These are phyloP conservation scores for Chimonanthus praecox DNA, from an alignment of 164 flowering plant genomes.

Conservation along the genomic window DNA sequence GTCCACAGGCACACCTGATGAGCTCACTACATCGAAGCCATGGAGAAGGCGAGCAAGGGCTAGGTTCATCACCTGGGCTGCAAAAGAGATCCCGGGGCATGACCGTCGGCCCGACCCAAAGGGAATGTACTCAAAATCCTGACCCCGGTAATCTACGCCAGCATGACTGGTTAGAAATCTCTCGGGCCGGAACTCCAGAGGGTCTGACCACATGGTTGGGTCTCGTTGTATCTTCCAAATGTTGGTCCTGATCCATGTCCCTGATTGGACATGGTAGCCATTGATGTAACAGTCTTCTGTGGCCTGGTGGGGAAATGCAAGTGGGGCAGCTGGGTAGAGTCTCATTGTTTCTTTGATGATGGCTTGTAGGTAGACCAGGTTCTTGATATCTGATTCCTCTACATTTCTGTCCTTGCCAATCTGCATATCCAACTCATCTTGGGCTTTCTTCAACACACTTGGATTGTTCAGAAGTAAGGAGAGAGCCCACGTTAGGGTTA, in stretches of 20 bases:
- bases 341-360: constrained; percentile 12
- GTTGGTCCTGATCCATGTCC: constrained; percentile 8
- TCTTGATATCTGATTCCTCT: constrained; percentile 3
- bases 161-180: constrained; percentile 6
- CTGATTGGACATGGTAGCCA: constrained; percentile 2
- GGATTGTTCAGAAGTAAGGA: constrained; percentile 25
- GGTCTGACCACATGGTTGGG: constrained; percentile 11
- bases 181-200: constrained; percentile 10
- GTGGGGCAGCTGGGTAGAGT: constrained; percentile 3
- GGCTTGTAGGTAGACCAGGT: constrained; percentile 12
- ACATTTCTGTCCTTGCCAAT: constrained; percentile 10
- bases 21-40: constrained; percentile 5
- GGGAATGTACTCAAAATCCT: constrained; percentile 55
- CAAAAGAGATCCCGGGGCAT: constrained; percentile 64
- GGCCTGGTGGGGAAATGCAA: not conserved
- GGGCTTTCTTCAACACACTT: not conserved
- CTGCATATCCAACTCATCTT: constrained; percentile 5
- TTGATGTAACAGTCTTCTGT: constrained; percentile 4
- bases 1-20: constrained; percentile 1
- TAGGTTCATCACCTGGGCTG: constrained; percentile 41
- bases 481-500: constrained; percentile 23
- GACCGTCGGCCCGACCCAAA: constrained; percentile 71
- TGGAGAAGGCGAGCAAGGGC: constrained; percentile 12
- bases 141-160: constrained; percentile 31
- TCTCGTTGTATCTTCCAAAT: constrained; percentile 9